Evolutionary conservation across 257 asterid genomes (phyloP).

Genomic region (Solanum arcanum): DNA sequence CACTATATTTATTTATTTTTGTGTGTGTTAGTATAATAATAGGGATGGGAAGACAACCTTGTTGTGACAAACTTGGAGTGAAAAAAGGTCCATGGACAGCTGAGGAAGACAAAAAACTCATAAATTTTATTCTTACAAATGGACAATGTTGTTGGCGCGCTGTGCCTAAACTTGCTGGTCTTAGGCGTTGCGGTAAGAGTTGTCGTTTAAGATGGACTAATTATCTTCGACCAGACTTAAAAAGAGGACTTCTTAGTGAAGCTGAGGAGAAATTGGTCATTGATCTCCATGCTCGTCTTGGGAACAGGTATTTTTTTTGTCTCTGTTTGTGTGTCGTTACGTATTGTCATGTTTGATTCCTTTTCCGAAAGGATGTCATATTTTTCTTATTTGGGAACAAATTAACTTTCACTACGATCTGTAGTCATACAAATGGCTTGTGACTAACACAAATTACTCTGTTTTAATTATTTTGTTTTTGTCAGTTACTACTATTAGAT

Average conservation of each 20-base stretch:
- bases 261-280: constrained; percentile 85
- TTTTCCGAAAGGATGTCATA: too few relatives aligned
- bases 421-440: neutral
- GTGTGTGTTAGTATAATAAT: neutral
- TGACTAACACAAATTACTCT: neutral
- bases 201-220: constrained; percentile 97
- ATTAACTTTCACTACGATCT: neutral
- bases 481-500: neutral
- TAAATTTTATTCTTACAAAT: constrained; percentile 64
- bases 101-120: constrained; percentile 87
- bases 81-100: constrained; percentile 99
- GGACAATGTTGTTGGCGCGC: constrained; percentile 99
- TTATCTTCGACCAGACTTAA: constrained; percentile 93
- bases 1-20: neutral
- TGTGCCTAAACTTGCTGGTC: constrained; percentile 96
- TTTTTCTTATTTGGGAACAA: neutral
- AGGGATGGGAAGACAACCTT: constrained; percentile 87
- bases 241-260: constrained; percentile 81
- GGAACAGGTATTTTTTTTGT: constrained; percentile 40
- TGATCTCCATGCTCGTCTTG: constrained; percentile 89
- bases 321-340: neutral
- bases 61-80: constrained; percentile 93
- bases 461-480: neutral
- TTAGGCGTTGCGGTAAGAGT: constrained; percentile 94
- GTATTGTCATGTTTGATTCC: neutral